phyloP scores from a whole-genome alignment of 2,329 filamentous ascomycete genomes.

The Monilinia fructicola region DNA sequence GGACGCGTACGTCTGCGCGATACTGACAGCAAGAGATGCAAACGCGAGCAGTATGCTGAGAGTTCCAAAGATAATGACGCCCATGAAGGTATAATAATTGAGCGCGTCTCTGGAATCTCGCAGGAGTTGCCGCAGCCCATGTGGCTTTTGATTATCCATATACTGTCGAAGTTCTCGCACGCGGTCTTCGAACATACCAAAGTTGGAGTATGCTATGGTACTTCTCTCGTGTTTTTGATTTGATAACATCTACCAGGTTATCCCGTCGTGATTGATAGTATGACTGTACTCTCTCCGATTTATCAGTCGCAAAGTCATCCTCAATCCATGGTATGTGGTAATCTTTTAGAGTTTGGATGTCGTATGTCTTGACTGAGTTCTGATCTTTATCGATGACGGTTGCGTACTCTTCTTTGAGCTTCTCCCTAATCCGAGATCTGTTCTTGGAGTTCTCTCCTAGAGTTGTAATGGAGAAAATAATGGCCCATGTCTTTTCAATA shows the following conservation, averaged over 20 bases:
- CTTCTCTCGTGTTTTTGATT: constrained; percentile 7
- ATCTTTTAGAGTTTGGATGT: background rate
- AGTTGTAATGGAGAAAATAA: background rate
- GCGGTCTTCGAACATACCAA: constrained; percentile 4
- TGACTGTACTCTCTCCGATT: background rate
- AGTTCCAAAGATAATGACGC: background rate
- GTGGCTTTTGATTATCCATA: background rate
- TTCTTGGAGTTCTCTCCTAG: background rate
- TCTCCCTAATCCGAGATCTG: background rate
- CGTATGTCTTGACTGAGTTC: background rate
- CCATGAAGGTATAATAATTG: constrained; percentile 7
- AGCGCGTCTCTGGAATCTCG: constrained; percentile 9
- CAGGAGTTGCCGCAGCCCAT: background rate
- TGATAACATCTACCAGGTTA: background rate
- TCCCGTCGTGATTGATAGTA: constrained; percentile 2
- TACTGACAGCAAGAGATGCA: background rate
- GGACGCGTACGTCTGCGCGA: too few species aligned
- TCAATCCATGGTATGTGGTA: constrained; percentile 12
- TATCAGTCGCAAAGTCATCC: background rate
- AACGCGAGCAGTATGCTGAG: constrained; percentile 1
- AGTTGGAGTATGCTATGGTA: background rate
- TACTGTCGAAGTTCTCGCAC: background rate
- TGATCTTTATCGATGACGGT: background rate
- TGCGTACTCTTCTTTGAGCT: constrained; percentile 7
- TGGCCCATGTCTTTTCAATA: constrained; percentile 8